Evolutionary conservation across 331 rosid genomes (phyloP), one percentile per base, ranked within the genome.

Genomic region (Phaseolus coccineus): DNA sequence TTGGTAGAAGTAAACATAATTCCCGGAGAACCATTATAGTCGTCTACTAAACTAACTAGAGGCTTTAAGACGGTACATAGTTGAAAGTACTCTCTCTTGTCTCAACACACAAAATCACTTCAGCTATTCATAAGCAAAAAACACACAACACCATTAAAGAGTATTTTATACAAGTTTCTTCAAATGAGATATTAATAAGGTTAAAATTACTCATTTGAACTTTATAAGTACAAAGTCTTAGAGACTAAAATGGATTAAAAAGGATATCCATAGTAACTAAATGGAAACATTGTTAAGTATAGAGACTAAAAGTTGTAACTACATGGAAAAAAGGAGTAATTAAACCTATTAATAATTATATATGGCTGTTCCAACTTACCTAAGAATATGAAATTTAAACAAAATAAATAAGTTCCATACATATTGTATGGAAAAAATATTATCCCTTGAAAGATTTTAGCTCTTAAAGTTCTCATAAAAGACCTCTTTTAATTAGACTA

Each of bases 401-500:
- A 62, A 6, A 79, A 74, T 30, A 74, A 74, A 30, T 40, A 57
- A 48, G 55, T 44, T 70, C 12, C 37, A 47, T 25, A 8, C 57
- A 56, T 35, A 67, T 57, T 35, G 8, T 6, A 46, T 31, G 61
- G 5, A 68, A 73, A 53, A 35, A 37, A 75, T 62, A 75, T 40
- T 77, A 47, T 30, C 44, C 1, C 27, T 59, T 10, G 19, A 62
- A 78, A 35, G 44, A 59, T 64, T 19, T 61, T 74, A 58, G 58
- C 28, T 58, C 30, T 65, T 39, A 64, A 82, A 79, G 68, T 67
- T 46, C n/a, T 72, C 50, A 68, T 28, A 58, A 73, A 79, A 56
- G 28, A 94, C 98, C 98, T 94, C 98, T 90, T 85, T 94, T 92
- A 56, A 78, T 81, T 16, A 94, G 89, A 67, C 93, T 88, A 79